phyloP scores from a whole-genome alignment of 2,329 filamentous ascomycete genomes.

The Tympanopsis confertula region DNA sequence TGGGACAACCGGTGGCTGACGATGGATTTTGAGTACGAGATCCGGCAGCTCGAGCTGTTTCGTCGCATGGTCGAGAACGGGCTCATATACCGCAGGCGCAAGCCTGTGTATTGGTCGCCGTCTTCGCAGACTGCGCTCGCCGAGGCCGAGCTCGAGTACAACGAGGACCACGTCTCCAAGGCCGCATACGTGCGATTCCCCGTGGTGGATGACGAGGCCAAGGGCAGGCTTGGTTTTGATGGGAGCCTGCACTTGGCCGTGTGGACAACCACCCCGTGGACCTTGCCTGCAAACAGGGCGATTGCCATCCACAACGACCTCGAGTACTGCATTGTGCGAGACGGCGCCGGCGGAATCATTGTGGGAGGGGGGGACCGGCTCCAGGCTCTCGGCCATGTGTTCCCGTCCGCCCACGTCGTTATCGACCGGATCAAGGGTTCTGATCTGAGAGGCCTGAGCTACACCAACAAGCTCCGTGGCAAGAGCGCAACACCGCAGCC shows the following conservation, averaged over 20 bases:
- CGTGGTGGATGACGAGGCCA: slow-evolving; percentile 34
- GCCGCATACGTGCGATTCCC: slow-evolving; percentile 75
- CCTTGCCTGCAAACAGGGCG: slow-evolving; percentile 79
- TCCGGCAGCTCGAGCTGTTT: slow-evolving; percentile 65
- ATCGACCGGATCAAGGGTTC: slow-evolving; percentile 48
- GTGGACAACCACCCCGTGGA: slow-evolving; percentile 99
- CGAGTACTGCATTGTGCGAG: slow-evolving; percentile 57
- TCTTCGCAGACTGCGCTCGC: slow-evolving; percentile 70
- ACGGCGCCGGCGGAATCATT: slow-evolving; percentile 47
- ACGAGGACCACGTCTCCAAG: slow-evolving; percentile 59
- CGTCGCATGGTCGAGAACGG: slow-evolving; percentile 62
- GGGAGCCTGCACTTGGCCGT: slow-evolving; percentile 66
- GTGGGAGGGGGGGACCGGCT: slow-evolving; percentile 30
- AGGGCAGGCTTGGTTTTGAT: slow-evolving; percentile 21
- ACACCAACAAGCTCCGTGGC: slow-evolving; percentile 62
- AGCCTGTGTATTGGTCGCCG: slow-evolving; percentile 79
- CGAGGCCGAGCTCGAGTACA: slow-evolving; percentile 76
- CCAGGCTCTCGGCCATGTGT: background rate
- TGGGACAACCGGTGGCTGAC: slow-evolving; percentile 70
- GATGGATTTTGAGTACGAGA: slow-evolving; percentile 66
- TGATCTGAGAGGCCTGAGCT: slow-evolving; percentile 53
- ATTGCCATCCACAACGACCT: slow-evolving; percentile 72
- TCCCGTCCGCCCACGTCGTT: slow-evolving; percentile 26
- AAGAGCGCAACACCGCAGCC: slow-evolving; percentile 44
- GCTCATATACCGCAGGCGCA: slow-evolving; percentile 65